Percentiles rank a stretch among this genome's conserved stretches.
Evolutionary conservation across 2,329 filamentous ascomycete genomes (phyloP).

Genomic region (Zasmidium cellare): DNA sequence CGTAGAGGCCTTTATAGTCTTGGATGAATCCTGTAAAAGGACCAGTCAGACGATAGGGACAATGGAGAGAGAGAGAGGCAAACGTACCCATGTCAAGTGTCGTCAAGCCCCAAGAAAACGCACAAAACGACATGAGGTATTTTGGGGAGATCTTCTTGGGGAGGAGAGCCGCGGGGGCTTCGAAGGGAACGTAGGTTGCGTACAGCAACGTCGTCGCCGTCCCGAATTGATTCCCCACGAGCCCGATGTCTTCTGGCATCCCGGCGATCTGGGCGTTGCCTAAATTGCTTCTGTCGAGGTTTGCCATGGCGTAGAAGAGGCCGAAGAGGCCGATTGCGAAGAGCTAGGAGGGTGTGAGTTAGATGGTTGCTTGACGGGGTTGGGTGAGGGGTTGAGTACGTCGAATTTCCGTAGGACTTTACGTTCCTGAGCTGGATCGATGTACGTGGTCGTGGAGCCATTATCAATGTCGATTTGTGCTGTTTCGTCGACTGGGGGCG

Average conservation of each 20-base stretch:
- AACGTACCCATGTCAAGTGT: constrained; percentile 43
- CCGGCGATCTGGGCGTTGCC: constrained; percentile 39
- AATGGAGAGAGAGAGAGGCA: not conserved
- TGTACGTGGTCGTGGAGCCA: not conserved
- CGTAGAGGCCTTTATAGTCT: constrained; percentile 42
- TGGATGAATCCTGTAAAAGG: constrained; percentile 36
- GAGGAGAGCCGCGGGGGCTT: constrained; percentile 32
- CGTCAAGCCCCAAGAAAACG: constrained; percentile 35
- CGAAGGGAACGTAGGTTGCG: constrained; percentile 40
- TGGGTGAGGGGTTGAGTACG: no score
- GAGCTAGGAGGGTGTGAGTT: not conserved
- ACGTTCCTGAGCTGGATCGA: constrained; percentile 4
- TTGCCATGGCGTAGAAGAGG: constrained; percentile 12
- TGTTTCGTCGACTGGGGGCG: not conserved
- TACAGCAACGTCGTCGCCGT: constrained; percentile 8
- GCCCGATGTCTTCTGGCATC: constrained; percentile 49
- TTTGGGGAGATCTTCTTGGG: constrained; percentile 9
- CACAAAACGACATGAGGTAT: constrained; percentile 6
- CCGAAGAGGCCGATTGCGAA: constrained; percentile 11
- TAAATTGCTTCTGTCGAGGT: constrained; percentile 44
- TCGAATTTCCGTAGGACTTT: constrained; percentile 13
- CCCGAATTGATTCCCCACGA: constrained; percentile 41
- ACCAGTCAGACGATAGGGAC: not conserved
- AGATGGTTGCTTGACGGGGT: not conserved
- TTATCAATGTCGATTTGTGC: not conserved